Base-by-base conservation (phyloP, 768 basidiomycete species). In the Inosperma sp. region DNA sequence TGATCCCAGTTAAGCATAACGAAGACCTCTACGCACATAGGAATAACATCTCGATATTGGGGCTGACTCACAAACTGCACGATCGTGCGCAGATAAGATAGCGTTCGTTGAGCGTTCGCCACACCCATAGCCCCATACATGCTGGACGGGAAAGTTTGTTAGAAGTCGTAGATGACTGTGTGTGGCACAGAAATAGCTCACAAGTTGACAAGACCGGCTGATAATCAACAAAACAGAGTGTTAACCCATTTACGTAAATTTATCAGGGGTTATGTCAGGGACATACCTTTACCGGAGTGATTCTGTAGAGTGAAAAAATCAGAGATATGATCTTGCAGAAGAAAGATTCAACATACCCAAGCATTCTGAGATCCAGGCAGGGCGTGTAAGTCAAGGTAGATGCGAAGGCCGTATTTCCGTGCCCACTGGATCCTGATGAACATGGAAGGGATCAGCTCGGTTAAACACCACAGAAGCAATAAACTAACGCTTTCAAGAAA, bases 401-500 rank as follows among this genome's bases (percentile, higher is more conserved):
- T 88, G 37, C 93, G 82, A 42, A 95, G 65, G 4, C 93, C 93
- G 63, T 95, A 95, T 68, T 94, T 95, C 58, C 92, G 77, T n/a
- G 83, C 87, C 93, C 93, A 96, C 51, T 79, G 70, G 54, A 95
- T 78, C 14, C 70, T 72, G 51, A 22, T 79, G 80, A 62, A 65
- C 66, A 83, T 77, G 67, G 83, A 81, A 45, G 37, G n/a, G 37
- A 39, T 54, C 27, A 34, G 39, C 22, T 10, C 34, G 53, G 13
- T 33, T n/a, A 34, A n/a, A 51, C 25, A 26, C 31, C 16, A 34
- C 52, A 56, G 22, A 14, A 72, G 31, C 41, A 51, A 40, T 49
- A 49, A 21, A 33, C 52, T 62, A 53, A 72, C 73, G 73, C 73
- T 63, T 75, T 73, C 48, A 71, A 56, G 52, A 78, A 78, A 62